Conservation (phyloP, 257 asterid genomes). For the Scutellaria galericulata region DNA sequence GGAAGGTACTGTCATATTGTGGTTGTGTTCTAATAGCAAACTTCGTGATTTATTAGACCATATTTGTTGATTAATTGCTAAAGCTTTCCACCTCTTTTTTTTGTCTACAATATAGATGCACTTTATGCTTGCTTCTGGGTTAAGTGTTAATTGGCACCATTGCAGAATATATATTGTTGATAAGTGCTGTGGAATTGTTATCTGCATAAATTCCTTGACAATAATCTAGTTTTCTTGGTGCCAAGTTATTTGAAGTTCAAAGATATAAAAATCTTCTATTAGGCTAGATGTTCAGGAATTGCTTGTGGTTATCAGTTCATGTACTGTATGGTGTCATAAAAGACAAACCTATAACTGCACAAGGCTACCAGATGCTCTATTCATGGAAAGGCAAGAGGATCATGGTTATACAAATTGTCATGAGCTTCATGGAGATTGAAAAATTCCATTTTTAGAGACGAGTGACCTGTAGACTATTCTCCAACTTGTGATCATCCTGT, state of each 20-base stretch:
- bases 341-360: not conserved
- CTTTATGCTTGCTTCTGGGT: conserved; percentile 20
- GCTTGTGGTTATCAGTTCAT: conserved; percentile 5
- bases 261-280: not conserved
- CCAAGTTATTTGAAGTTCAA: conserved; percentile 1
- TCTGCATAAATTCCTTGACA: not conserved
- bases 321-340: not conserved
- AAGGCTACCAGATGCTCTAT: conserved; percentile 19
- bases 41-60: conserved; percentile 9
- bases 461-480: not conserved
- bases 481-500: not conserved
- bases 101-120: not conserved
- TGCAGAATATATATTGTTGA: conserved; percentile 13
- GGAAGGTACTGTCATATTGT: conserved; percentile 75
- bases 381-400: conserved; percentile 26
- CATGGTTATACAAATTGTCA: conserved; percentile 21
- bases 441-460: not conserved
- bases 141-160: not conserved
- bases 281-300: not conserved
- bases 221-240: not conserved
- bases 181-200: conserved; percentile 4
- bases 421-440: not conserved
- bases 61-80: conserved; percentile 6
- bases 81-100: not conserved
- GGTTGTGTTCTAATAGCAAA: not conserved